Evolutionary conservation across 202 grass and related monocot genomes (phyloP).

Genomic region (Elaeis oleifera): DNA sequence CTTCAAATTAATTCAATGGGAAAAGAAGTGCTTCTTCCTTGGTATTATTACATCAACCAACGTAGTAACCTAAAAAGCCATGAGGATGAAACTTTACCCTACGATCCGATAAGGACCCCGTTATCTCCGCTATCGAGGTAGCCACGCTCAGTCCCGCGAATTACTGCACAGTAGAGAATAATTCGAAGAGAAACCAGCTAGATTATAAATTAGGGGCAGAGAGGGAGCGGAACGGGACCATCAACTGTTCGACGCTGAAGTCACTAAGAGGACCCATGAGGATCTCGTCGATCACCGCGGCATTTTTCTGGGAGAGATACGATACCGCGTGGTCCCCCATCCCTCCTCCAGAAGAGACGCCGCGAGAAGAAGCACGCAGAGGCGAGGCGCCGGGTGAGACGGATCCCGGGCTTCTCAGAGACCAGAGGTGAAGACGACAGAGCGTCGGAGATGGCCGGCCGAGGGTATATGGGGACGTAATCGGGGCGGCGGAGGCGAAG

Average conservation of each 20-base stretch:
- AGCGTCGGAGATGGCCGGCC: not conserved
- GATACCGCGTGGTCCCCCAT: slow-evolving; percentile 29
- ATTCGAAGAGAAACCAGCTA: not conserved
- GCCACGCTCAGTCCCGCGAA: slow-evolving; percentile 79
- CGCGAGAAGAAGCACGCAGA: not conserved
- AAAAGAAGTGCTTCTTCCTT: not conserved
- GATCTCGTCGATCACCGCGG: slow-evolving; percentile 70
- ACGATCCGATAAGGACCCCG: no score
- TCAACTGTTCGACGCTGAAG: slow-evolving; percentile 86
- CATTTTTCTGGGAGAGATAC: slow-evolving; percentile 53
- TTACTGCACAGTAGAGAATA: slow-evolving; percentile 40
- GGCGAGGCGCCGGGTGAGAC: not conserved
- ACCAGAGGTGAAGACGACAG: not conserved
- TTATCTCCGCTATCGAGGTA: slow-evolving; percentile 54
- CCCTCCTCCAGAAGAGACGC: not conserved
- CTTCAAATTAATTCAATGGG: no score
- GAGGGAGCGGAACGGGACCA: slow-evolving; percentile 26
- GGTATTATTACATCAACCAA: slow-evolving; percentile 5
- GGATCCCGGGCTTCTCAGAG: not conserved
- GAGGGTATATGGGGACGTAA: slow-evolving; percentile 2
- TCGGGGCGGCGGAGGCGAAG: slow-evolving; percentile 2
- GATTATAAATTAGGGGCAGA: not conserved
- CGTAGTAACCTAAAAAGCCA: not conserved
- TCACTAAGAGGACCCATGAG: slow-evolving; percentile 64
- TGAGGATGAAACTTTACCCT: not conserved